Base-by-base conservation (phyloP, 2,329 filamentous ascomycete genomes). In the Botryotinia convoluta region DNA sequence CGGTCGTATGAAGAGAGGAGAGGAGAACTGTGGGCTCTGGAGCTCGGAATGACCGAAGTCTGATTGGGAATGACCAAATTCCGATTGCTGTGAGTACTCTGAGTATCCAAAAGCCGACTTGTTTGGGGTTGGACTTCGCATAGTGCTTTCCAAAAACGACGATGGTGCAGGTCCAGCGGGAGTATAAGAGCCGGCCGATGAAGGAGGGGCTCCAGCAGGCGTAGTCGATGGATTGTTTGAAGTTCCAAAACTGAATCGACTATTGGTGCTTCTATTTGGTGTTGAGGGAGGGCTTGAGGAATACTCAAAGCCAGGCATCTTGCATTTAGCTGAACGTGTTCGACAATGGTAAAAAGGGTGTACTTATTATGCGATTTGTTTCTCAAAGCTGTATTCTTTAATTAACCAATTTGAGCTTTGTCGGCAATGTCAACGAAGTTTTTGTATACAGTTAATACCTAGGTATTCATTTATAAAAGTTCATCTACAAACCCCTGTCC, bases 121-220 rank as follows among this genome's bases (percentile, higher is more conserved):
- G 14, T 77, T 71, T 37, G 78, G 74, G 26, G 74, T 78, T 57
- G 70, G 61, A 39, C 81, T 82, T 72, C 85, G 80, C 74, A 85
- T 84, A 26, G 88, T 87, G 79, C 84, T 86, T 69, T 85, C 85
- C 76, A 88, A 86, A 32, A 86, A 77, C 61, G 83, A 83, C 10
- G 85, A 84, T 42, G 87, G 86, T 64, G 87, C 87, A 61, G 83
- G 84, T 4, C 86, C 87, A 73, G 84, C 83, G 45, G 88, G 88
- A 35, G 87, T 89, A 71, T 88, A 88, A n/a, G 87, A 89, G 75
- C 81, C 80, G 39, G 83, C 81, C 74, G 83, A 84, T 45, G 86
- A 86, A 39, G 87, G 87, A 1, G 88, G 87, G 73, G 83, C 84
- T 59, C 87, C 88, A 64, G 86, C 86, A 70, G 88, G 88, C 26